These are phyloP conservation scores for Tuber aestivum DNA, from an alignment of 495 filamentous ascomycete genomes.

Conservation along the genomic window DNA sequence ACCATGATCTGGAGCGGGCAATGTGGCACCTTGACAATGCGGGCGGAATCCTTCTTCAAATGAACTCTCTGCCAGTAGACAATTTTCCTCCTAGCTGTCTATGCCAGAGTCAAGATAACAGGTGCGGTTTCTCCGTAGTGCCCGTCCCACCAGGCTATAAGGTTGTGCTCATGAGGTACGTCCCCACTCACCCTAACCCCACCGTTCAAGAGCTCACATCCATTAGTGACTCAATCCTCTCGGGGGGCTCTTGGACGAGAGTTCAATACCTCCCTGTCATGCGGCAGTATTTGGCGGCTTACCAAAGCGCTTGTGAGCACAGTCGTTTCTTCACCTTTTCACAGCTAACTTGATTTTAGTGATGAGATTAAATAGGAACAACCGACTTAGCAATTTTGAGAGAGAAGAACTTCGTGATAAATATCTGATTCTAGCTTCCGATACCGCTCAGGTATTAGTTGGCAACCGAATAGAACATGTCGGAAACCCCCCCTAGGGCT, in stretches of 20 bases:
- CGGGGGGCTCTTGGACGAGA: background rate
- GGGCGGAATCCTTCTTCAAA: slow-evolving; percentile 17
- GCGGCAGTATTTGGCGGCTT: background rate
- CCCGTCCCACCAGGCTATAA: slow-evolving; percentile 15
- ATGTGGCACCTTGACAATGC: slow-evolving; percentile 33
- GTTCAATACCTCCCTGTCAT: background rate
- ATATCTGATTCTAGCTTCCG: background rate
- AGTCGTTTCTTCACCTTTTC: background rate
- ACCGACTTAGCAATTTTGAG: background rate
- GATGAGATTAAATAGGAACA: background rate
- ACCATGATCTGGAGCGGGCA: background rate
- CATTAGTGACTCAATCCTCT: background rate
- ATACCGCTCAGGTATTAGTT: background rate
- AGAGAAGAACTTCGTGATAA: slow-evolving; percentile 1
- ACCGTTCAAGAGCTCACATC: background rate
- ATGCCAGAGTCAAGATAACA: background rate
- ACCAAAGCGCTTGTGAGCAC: background rate
- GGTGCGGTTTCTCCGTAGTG: slow-evolving; percentile 7
- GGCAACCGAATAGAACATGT: background rate
- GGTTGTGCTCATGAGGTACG: slow-evolving; percentile 27
- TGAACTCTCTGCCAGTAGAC: background rate
- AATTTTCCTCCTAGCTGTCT: background rate
- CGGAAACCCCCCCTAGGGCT: background rate
- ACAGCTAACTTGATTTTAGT: background rate
- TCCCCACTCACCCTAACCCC: background rate